Base-by-base conservation (phyloP, 2,329 filamentous ascomycete genomes). In the Trichoderma koningiopsis region DNA sequence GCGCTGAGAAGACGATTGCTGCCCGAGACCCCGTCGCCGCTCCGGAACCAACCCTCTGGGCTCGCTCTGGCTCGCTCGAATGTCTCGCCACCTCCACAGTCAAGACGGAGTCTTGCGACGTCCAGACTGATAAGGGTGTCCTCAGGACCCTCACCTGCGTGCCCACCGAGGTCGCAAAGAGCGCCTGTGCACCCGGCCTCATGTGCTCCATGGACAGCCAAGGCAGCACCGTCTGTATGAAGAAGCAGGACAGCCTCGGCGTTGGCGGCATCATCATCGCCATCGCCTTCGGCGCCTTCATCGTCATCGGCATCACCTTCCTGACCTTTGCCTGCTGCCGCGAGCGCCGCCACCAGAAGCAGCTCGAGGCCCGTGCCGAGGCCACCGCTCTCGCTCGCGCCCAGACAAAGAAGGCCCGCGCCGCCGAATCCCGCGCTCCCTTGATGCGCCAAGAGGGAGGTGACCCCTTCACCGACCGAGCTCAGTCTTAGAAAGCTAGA, bases 291-390 rank as follows among this genome's bases (percentile, higher is more conserved):
- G 83, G 79, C 68, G 71, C 76, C n/a, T 78, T 76, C 70, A 73
- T 84, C 71, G 75, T 78, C 71, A 55, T 79, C 63, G 77, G 80
- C 72, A 70, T 84, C 70, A 77, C 74, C 59, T 72, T 78, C 71
- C 76, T 88, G 68, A 81, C 83, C 74, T 83, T 83, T 80, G 79
- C 84, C 72, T 87, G 84, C 83, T 85, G 82, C 80, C 79, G 79
- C 71, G 86, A 88, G 72, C 79, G 82, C 73, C 77, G 77, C 76
- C 72, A 80, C 73, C 80, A 85, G 74, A 81, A 81, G 76, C 78
- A 79, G 58, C 76, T 81, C 40, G 77, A 77, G 66, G 82, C 82
- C 70, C 81, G 82, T 72, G 81, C 81, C 70, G 85, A 87, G 78
- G 84, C 84, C 56, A 82, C 81, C n/a, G 82, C 81, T 31, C 82